Percentiles rank a stretch among this genome's conserved stretches.
These are phyloP conservation scores for Candida golubevii DNA, from an alignment of 805 yeast species.

Conservation along the genomic window DNA sequence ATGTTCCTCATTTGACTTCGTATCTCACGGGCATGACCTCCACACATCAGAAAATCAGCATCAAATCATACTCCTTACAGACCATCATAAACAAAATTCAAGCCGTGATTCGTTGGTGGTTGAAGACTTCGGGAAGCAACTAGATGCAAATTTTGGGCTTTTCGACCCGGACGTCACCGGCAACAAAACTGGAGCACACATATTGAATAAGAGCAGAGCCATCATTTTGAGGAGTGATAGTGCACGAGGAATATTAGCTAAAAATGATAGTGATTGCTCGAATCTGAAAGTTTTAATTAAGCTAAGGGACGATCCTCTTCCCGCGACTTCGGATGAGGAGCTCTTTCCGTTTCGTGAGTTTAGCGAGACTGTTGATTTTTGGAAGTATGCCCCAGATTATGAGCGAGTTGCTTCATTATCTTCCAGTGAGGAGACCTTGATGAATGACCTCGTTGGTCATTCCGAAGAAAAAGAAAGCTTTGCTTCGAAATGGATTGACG, in stretches of 20 bases:
- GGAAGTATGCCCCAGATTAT: neutral
- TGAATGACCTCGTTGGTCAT: constrained; percentile 6
- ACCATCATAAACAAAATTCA: no score
- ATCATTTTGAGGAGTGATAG: no score
- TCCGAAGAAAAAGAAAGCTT: neutral
- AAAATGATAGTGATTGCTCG: no score
- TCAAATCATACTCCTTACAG: no score
- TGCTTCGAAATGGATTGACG: neutral
- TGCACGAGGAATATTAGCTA: no score
- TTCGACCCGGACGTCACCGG: neutral
- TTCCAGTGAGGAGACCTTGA: constrained; percentile 16
- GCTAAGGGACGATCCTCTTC: no score
- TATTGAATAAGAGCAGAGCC: no score
- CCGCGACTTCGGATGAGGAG: constrained; percentile 29
- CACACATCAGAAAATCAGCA: no score
- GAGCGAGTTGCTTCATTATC: constrained; percentile 7
- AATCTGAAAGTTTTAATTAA: no score
- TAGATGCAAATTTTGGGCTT: constrained; percentile 22
- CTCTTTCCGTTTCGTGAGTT: constrained; percentile 31
- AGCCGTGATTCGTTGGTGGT: constrained; percentile 21
- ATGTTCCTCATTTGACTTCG: constrained; percentile 7
- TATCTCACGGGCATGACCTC: neutral
- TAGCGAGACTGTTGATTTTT: constrained; percentile 14
- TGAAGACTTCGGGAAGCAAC: constrained; percentile 22
- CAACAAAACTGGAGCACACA: neutral